These are phyloP conservation scores for Suhomyces bolitotheri DNA, from an alignment of 1,139 yeast species.

Conservation along the genomic window DNA sequence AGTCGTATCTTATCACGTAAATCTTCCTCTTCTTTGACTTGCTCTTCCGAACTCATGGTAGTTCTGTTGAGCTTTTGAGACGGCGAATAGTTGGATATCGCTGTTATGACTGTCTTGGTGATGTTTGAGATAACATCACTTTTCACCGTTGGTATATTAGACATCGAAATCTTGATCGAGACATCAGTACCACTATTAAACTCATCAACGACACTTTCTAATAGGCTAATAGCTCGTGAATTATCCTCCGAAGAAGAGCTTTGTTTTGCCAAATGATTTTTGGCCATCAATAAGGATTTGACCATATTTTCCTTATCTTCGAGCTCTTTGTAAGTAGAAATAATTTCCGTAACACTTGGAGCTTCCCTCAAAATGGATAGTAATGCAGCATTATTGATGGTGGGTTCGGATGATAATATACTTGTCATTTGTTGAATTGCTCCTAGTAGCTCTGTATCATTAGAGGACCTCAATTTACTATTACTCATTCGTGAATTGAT, in stretches of 20 bases:
- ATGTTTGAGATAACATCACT: conserved; percentile 29
- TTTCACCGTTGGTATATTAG: conserved; percentile 12
- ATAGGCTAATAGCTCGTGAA: conserved; percentile 23
- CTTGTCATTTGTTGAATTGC: conserved; percentile 47
- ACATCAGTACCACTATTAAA: conserved; percentile 17
- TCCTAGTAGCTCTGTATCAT: conserved; percentile 34
- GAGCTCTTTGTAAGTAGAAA: conserved; percentile 27
- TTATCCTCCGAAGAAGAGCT: conserved; percentile 15
- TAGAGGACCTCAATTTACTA: conserved; percentile 14
- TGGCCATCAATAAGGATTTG: conserved; percentile 42
- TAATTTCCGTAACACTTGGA: conserved; percentile 24
- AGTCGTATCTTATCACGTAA: conserved; percentile 59
- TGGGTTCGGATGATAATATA: conserved; percentile 23
- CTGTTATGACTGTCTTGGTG: conserved; percentile 32
- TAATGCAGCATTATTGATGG: conserved; percentile 7
- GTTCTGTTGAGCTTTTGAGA: conserved; percentile 19
- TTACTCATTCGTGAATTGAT: conserved; percentile 15
- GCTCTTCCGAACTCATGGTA: conserved; percentile 22
- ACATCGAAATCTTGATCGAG: background rate
- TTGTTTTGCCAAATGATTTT: conserved; percentile 29
- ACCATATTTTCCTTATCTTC: conserved; percentile 30
- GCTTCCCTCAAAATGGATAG: conserved; percentile 16
- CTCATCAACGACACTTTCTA: conserved; percentile 29
- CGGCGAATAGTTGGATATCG: conserved; percentile 30
- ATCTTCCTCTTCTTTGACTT: conserved; percentile 35